Evolutionary conservation across 129 eudicot genomes (phyloP).

Genomic region (Lactuca saligna): DNA sequence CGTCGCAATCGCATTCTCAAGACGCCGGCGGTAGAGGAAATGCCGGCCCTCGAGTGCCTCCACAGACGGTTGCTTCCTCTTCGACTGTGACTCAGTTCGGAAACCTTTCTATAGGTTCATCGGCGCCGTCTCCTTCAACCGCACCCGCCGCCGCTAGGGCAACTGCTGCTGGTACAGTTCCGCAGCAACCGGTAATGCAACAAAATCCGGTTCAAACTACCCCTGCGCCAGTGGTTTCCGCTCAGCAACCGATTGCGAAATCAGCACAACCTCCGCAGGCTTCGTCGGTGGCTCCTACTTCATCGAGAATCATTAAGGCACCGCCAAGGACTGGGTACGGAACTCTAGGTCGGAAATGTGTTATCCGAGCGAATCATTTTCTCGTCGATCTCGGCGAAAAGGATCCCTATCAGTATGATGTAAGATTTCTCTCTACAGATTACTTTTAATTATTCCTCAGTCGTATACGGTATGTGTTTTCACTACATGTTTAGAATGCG

Average conservation of each 20-base stretch:
- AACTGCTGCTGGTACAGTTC: not conserved
- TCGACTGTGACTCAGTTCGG: not conserved
- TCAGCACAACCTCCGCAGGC: not conserved
- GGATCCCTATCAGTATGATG: slow-evolving; percentile 81
- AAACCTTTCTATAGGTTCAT: slow-evolving; percentile 6
- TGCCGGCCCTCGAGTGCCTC: not conserved
- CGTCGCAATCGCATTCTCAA: not conserved
- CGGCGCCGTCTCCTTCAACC: slow-evolving; percentile 7
- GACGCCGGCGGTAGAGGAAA: slow-evolving; percentile 28
- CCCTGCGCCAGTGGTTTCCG: not conserved
- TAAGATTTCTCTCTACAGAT: slow-evolving; percentile 20
- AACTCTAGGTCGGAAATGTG: slow-evolving; percentile 35
- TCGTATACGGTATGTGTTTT: not conserved
- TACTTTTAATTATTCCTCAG: not conserved
- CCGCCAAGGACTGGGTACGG: slow-evolving; percentile 67
- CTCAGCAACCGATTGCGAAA: slow-evolving; percentile 12
- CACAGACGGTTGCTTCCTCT: not conserved
- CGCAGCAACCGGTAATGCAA: slow-evolving; percentile 22
- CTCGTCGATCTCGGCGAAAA: slow-evolving; percentile 45
- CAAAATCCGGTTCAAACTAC: slow-evolving; percentile 3
- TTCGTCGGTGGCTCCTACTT: slow-evolving; percentile 32
- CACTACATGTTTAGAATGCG: not conserved
- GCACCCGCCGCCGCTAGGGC: slow-evolving; percentile 3
- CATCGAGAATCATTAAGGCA: slow-evolving; percentile 33
- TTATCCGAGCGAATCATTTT: slow-evolving; percentile 73